A percentile compares a stretch with the other conserved stretches of the same genome.
phyloP scores from a whole-genome alignment of 805 yeast species.

The Candida insectorum region DNA sequence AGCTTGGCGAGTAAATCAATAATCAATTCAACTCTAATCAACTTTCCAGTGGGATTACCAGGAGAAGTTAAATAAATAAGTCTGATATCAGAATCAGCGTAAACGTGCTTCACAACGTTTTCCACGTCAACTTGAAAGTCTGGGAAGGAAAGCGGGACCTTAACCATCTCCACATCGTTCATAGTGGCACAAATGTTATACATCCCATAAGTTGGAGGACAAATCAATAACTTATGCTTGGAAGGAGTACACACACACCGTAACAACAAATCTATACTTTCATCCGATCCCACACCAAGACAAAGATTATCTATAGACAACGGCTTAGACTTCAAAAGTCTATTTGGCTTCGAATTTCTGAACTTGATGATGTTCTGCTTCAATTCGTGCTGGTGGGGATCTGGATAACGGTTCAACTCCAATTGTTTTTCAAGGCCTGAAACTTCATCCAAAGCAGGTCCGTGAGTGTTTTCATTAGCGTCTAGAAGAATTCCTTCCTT shows the following conservation, averaged over 20 bases:
- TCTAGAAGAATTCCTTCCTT: constrained; percentile 84
- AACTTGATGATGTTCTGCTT: constrained; percentile 69
- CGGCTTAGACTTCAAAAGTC: constrained; percentile 8
- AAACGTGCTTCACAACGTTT: constrained; percentile 49
- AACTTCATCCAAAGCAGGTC: constrained; percentile 62
- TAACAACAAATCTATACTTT: constrained; percentile 84
- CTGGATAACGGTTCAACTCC: constrained; percentile 89
- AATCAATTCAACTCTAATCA: constrained; percentile 41
- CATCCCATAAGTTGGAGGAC: constrained; percentile 99
- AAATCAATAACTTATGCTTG: constrained; percentile 71
- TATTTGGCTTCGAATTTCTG: constrained; percentile 54
- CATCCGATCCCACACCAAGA: constrained; percentile 97
- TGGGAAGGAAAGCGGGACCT: constrained; percentile 58
- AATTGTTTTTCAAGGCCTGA: constrained; percentile 42
- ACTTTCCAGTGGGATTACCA: constrained; percentile 90
- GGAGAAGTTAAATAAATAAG: constrained; percentile 87
- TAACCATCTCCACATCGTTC: constrained; percentile 77
- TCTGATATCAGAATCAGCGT: constrained; percentile 61
- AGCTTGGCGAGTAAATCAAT: constrained; percentile 44
- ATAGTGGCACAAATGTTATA: constrained; percentile 86
- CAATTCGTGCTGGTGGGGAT: constrained; percentile 84
- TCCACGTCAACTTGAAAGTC: constrained; percentile 58
- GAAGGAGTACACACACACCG: constrained; percentile 84
- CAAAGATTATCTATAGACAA: constrained; percentile 63
- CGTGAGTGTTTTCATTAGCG: constrained; percentile 95